Evolutionary conservation across 1,284 basidiomycete genomes (phyloP), one percentile per base, ranked within the genome.

Genomic region (Heliocybe sulcata): DNA sequence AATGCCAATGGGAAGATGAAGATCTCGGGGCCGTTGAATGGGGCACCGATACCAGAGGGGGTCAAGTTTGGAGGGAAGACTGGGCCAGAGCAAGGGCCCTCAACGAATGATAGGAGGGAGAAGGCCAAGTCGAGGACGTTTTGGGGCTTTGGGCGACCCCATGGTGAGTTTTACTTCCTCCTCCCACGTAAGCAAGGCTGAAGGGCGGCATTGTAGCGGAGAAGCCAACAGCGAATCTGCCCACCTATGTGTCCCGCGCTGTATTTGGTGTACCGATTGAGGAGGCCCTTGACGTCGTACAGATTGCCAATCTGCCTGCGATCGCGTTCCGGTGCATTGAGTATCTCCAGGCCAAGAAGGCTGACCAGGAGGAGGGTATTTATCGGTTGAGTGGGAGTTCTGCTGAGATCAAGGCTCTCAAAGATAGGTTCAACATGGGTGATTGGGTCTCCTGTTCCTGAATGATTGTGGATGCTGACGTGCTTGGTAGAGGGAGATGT

Each of bases 281-380:
- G 55, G 94, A 98, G 57, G 89, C 94, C 1, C 81, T 99, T 27
- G 87, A 91, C 2, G 83, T 97, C 31, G 90, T 92, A 3, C 83
- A 92, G 66, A 90, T 98, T 56, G 91, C 90, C 53, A 88, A 90
- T 61, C 77, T 99, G 19, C 97, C 96, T 1, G 92, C 94, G 2
- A 91, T 99, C 57, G 89, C 98, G 29, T 98, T 95, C 75, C 84
- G 96, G 55, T 93, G 90, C 63, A 93, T 96, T 62, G 85, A 93
- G 64, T 95, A 92, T 70, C 74, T 95, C 55, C 92, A 96, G 74
- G 81, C 85, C 31, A 93, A 93, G 70, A 82, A 92, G 65, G 96
- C 96, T 10, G 91, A 97, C 60, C 84, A 91, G 63, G 96, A 99
- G 67, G 96, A 99, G 72, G 96, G 96, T 35, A 97, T 99, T 61